Evolutionary conservation across 768 basidiomycete genomes (phyloP), one percentile per base, ranked within the genome.

Genomic region (Gloeopeniophorella convolvens): DNA sequence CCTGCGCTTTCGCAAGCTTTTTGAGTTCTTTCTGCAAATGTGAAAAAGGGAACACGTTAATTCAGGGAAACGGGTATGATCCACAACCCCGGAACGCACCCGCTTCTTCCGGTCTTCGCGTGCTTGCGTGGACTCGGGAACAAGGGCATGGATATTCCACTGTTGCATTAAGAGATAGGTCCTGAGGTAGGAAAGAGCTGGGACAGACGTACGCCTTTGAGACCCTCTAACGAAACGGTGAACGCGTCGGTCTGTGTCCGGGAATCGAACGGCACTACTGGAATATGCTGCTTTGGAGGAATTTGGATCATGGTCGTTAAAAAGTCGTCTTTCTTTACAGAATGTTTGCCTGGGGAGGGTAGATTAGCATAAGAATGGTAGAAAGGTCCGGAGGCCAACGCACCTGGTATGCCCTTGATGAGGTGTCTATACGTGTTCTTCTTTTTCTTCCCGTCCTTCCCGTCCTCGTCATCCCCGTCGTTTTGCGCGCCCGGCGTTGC

Each of bases 111-210:
- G 50, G 47, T 58, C 57, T 52, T 58, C 57, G 13, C 55, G 54
- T 41, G 57, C 57, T n/a, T 58, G 57, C 21, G 45, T 51, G 27
- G 57, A 58, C 24, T 58, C 57, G 30, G 55, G 57, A 27, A 58
- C 57, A 28, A 58, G 57, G 45, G 57, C 57, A 50, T 58, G 57
- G 15, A 58, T 58, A 34, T 55, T 58, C 57, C 57, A 58, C 57
- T 58, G 13, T n/a, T n/a, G n/a, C n/a, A n/a, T n/a, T n/a, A n/a
- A n/a, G n/a, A n/a, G n/a, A 48, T 20, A 15, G n/a, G 30, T 18
- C 28, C 33, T 10, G 13, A 20, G 35, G 23, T 24, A 28, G 21
- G 30, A 27, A 30, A 10, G 12, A 16, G 21, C 3, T 1, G 3
- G 34, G 28, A 18, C 21, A 6, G 36, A 48, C 57, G 34, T 45